Evolutionary conservation across 2,329 filamentous ascomycete genomes (phyloP).

Genomic region (Colletotrichum eleusines): DNA sequence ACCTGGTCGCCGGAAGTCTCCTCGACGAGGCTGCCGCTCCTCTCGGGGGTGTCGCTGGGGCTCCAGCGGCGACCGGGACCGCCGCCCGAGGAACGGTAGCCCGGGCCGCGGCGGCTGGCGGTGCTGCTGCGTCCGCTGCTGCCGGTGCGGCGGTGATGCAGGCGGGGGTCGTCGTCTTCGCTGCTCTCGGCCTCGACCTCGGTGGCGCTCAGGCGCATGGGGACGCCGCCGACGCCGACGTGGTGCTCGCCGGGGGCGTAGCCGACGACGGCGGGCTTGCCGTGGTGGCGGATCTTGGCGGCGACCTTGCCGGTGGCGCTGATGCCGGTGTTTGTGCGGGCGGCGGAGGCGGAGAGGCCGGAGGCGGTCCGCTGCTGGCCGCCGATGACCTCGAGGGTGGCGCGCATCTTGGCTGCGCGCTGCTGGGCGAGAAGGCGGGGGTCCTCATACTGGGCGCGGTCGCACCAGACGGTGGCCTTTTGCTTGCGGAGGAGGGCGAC

Average conservation of each 20-base stretch:
- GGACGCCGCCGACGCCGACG: slow-evolving; percentile 81
- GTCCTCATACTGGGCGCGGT: slow-evolving; percentile 92
- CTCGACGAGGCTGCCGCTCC: slow-evolving; percentile 64
- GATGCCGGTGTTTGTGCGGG: slow-evolving; percentile 72
- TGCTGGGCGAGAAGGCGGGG: slow-evolving; percentile 85
- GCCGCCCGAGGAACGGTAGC: slow-evolving; percentile 65
- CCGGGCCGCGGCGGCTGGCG: slow-evolving; percentile 62
- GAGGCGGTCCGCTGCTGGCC: slow-evolving; percentile 60
- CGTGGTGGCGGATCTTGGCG: slow-evolving; percentile 90
- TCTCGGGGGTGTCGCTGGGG: slow-evolving; percentile 68
- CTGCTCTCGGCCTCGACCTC: slow-evolving; percentile 92
- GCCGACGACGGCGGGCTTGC: slow-evolving; percentile 81
- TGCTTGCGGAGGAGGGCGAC: slow-evolving; percentile 96
- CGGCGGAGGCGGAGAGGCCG: slow-evolving; percentile 57
- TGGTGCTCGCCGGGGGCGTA: slow-evolving; percentile 84
- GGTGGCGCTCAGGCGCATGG: slow-evolving; percentile 91
- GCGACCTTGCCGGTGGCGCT: slow-evolving; percentile 74
- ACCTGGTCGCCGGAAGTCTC: slow-evolving; percentile 47
- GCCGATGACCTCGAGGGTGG: slow-evolving; percentile 84
- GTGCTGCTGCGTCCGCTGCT: slow-evolving; percentile 79
- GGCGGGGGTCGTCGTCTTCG: slow-evolving; percentile 75
- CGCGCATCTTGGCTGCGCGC: slow-evolving; percentile 86
- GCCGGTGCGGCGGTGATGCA: slow-evolving; percentile 77
- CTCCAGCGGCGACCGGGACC: slow-evolving; percentile 61
- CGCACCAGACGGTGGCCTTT: slow-evolving; percentile 98